A percentile compares a stretch with the other conserved stretches of the same genome.
Evolutionary conservation across 1,284 basidiomycete genomes (phyloP).

Genomic region (Boletus chippewaensis): DNA sequence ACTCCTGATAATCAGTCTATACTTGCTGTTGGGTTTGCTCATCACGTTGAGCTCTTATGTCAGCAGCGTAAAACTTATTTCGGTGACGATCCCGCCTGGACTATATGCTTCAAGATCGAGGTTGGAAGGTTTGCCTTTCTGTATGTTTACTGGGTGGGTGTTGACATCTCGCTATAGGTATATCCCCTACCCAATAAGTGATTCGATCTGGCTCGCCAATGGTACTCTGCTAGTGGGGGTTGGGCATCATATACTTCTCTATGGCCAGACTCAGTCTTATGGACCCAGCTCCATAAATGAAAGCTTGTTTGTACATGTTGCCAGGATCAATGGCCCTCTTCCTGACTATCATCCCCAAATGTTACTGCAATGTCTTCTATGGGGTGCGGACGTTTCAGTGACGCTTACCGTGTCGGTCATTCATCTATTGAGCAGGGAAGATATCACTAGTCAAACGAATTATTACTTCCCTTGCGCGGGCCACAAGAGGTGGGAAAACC

Average conservation of each 20-base stretch:
- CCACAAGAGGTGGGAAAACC: constrained; percentile 28
- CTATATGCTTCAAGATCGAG: constrained; percentile 65
- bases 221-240: constrained; percentile 73
- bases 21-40: constrained; percentile 77
- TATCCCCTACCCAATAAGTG: constrained; percentile 70
- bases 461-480: constrained; percentile 57
- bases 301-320: constrained; percentile 76
- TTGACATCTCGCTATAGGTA: constrained; percentile 40
- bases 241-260: constrained; percentile 75
- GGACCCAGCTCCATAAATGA: constrained; percentile 31
- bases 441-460: constrained; percentile 77
- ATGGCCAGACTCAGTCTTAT: constrained; percentile 39
- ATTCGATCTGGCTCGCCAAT: constrained; percentile 82
- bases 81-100: constrained; percentile 75
- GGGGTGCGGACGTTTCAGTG: constrained; percentile 52
- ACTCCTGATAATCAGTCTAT: constrained; percentile 85
- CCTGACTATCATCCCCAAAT: constrained; percentile 89
- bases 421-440: constrained; percentile 51
- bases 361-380: constrained; percentile 83
- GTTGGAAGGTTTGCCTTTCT: constrained; percentile 49
- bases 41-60: constrained; percentile 74
- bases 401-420: neutral
- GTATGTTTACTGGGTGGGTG: neutral
- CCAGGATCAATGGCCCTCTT: constrained; percentile 75
- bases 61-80: constrained; percentile 89